phyloP scores from a whole-genome alignment of 306 rosid genomes.

The Boehmeria nivea region DNA sequence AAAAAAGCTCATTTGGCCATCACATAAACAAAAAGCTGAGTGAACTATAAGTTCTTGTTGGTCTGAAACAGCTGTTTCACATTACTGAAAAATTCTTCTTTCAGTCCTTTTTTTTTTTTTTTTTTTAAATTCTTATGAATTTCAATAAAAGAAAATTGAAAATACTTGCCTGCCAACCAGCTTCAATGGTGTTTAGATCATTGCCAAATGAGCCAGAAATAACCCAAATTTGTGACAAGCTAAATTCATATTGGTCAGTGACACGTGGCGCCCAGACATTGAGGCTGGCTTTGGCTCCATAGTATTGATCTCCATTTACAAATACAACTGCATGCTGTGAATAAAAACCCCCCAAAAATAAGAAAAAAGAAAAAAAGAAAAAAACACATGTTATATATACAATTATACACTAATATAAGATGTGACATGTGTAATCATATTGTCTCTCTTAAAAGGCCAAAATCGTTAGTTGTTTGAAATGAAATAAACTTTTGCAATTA shows the following conservation, averaged over 20 bases:
- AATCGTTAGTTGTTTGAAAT: neutral
- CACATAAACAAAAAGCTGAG: neutral
- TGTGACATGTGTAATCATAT: neutral
- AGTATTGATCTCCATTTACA: conserved; percentile 92
- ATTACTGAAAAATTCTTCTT: neutral
- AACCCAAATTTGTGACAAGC: conserved; percentile 95
- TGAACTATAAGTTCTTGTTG: neutral
- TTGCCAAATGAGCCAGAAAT: conserved; percentile 90
- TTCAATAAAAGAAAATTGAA: neutral
- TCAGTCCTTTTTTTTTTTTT: neutral
- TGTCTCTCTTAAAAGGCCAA: neutral
- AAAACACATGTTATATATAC: no score
- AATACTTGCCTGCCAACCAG: conserved; percentile 95
- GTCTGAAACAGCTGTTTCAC: conserved; percentile 11
- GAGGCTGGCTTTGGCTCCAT: conserved; percentile 91
- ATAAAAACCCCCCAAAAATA: neutral
- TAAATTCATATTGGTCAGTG: conserved; percentile 74
- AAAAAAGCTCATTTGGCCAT: neutral
- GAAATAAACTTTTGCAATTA: conserved; percentile 14
- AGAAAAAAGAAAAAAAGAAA: neutral
- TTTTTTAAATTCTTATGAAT: neutral
- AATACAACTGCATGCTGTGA: conserved; percentile 92
- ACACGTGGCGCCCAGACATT: conserved; percentile 88
- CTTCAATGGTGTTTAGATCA: conserved; percentile 93
- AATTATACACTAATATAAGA: neutral